phyloP scores from a whole-genome alignment of 176 grass and related monocot species.

The Poa pratensis region DNA sequence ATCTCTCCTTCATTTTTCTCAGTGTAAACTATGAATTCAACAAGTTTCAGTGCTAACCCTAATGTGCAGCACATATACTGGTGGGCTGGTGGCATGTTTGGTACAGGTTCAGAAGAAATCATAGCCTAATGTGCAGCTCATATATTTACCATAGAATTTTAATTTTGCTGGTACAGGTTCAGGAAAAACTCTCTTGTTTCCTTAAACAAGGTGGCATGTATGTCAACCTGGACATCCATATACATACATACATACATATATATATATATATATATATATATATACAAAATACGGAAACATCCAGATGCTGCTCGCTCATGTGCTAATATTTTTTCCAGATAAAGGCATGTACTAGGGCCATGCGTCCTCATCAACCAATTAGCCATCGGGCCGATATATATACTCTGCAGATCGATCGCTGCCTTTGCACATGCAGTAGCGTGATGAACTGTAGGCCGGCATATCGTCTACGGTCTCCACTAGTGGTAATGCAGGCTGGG shows the following conservation, averaged over 20 bases:
- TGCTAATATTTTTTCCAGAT: not conserved
- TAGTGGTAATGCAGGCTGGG: not conserved
- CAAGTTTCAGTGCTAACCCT: not conserved
- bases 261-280: too few relatives aligned
- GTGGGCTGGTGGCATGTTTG: too few relatives aligned
- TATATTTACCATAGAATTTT: not conserved
- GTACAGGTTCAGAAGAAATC: too few relatives aligned
- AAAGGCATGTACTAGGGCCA: slow-evolving; percentile 13
- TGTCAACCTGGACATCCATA: not conserved
- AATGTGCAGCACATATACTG: not conserved
- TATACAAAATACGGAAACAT: not conserved
- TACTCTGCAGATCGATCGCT: too few relatives aligned
- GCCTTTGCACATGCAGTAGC: too few relatives aligned
- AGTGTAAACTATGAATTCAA: not conserved
- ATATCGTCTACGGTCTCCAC: too few relatives aligned
- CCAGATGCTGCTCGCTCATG: not conserved
- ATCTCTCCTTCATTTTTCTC: not conserved
- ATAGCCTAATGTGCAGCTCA: not conserved
- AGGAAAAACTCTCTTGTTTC: not conserved
- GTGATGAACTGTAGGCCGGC: not conserved
- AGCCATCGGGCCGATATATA: not conserved
- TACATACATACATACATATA: too few relatives aligned
- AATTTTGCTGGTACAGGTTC: not conserved
- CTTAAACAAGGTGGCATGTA: not conserved
- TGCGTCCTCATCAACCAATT: slow-evolving; percentile 9